Conservation (phyloP, 2,329 filamentous ascomycete species). For the Fusarium metavorans region DNA sequence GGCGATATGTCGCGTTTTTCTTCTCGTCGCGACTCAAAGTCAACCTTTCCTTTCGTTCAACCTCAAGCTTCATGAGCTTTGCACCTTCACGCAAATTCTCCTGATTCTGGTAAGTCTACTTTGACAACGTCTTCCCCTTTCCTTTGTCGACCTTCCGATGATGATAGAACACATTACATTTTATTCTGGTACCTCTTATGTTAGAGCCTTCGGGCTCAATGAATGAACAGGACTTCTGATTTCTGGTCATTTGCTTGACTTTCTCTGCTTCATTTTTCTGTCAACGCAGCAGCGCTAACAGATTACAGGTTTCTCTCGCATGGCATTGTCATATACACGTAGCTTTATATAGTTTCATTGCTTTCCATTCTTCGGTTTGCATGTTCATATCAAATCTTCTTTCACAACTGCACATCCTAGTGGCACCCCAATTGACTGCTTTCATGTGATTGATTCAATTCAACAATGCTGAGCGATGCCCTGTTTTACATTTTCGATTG, state of each 20-base stretch:
- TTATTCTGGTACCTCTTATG: conserved; percentile 99
- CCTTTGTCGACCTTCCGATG: conserved; percentile 59
- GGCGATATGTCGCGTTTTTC: conserved; percentile 35
- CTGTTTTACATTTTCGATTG: conserved; percentile 48
- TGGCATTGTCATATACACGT: neutral
- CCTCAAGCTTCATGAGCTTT: neutral
- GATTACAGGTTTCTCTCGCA: conserved; percentile 7
- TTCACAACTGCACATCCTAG: no score
- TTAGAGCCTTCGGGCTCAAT: conserved; percentile 78
- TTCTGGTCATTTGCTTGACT: conserved; percentile 25
- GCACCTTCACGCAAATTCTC: neutral
- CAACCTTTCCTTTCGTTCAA: conserved; percentile 19
- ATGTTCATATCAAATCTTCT: no score
- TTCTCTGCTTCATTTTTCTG: conserved; percentile 13
- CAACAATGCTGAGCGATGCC: conserved; percentile 34
- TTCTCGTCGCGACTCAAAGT: conserved; percentile 15
- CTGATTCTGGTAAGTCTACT: conserved; percentile 50
- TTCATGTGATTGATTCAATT: conserved; percentile 16
- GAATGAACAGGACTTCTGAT: conserved; percentile 92
- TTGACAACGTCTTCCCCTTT: conserved; percentile 1
- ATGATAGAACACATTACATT: conserved; percentile 76
- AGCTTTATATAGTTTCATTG: neutral
- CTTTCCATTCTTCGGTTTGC: neutral
- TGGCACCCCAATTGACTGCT: neutral
- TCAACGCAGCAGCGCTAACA: conserved; percentile 34